These are phyloP conservation scores for Trichoderma simmonsii DNA, from an alignment of 2,329 filamentous ascomycete genomes.

Conservation along the genomic window DNA sequence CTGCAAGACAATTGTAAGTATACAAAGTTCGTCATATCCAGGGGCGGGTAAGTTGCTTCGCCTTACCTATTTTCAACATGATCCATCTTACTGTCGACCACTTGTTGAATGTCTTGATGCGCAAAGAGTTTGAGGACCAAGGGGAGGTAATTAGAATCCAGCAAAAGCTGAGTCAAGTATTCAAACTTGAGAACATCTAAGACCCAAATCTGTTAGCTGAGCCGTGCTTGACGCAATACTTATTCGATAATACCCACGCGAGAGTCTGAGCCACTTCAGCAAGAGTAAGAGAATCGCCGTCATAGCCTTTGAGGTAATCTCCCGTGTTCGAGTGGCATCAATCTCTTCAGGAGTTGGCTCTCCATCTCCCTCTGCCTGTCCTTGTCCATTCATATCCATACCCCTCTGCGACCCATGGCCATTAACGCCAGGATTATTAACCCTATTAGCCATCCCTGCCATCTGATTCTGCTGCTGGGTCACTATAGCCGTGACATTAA, in stretches of 20 bases:
- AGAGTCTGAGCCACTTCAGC: slow-evolving; percentile 94
- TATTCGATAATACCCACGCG: slow-evolving; percentile 59
- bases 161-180: slow-evolving; percentile 85
- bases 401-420: slow-evolving; percentile 33
- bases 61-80: slow-evolving; percentile 73
- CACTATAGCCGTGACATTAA: slow-evolving; percentile 83
- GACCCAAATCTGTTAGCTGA: not conserved
- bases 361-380: slow-evolving; percentile 37
- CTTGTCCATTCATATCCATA: slow-evolving; percentile 33
- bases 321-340: slow-evolving; percentile 75
- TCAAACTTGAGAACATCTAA: slow-evolving; percentile 91
- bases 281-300: slow-evolving; percentile 86
- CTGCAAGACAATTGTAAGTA: slow-evolving; percentile 40
- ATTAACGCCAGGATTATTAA: slow-evolving; percentile 40
- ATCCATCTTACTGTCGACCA: slow-evolving; percentile 82
- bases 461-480: slow-evolving; percentile 43
- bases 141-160: slow-evolving; percentile 94
- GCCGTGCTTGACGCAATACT: not conserved
- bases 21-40: not conserved
- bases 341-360: slow-evolving; percentile 68
- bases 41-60: not conserved
- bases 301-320: slow-evolving; percentile 87
- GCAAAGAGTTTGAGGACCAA: slow-evolving; percentile 90
- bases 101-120: slow-evolving; percentile 87
- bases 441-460: slow-evolving; percentile 40